These are phyloP conservation scores for Pisolithus albus DNA, from an alignment of 768 basidiomycete species.

Conservation along the genomic window DNA sequence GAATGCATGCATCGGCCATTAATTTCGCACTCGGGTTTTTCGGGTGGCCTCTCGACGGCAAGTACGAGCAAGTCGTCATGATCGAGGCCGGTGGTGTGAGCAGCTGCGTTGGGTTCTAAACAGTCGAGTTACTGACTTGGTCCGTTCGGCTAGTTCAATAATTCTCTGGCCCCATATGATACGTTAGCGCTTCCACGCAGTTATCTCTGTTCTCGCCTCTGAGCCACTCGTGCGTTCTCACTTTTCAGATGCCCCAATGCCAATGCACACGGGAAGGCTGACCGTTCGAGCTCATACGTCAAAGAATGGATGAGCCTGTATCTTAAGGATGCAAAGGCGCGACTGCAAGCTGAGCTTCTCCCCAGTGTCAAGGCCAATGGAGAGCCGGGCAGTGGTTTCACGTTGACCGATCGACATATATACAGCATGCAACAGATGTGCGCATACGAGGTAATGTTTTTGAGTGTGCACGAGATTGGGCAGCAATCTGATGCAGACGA, in stretches of 20 bases:
- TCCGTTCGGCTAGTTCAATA: slow-evolving; percentile 51
- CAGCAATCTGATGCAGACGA: not conserved
- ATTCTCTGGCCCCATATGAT: slow-evolving; percentile 79
- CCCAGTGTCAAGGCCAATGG: slow-evolving; percentile 6
- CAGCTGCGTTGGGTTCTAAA: slow-evolving; percentile 5
- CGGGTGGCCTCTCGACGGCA: slow-evolving; percentile 61
- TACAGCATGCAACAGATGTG: slow-evolving; percentile 79
- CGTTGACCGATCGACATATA: slow-evolving; percentile 59
- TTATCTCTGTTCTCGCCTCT: not conserved
- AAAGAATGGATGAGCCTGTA: slow-evolving; percentile 66
- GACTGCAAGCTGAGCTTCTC: slow-evolving; percentile 50
- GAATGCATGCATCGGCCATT: slow-evolving; percentile 59
- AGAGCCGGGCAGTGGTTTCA: slow-evolving; percentile 37
- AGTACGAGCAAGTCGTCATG: slow-evolving; percentile 73
- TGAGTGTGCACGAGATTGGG: not conserved
- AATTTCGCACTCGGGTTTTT: slow-evolving; percentile 75
- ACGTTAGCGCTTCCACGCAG: slow-evolving; percentile 39
- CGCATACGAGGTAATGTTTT: slow-evolving; percentile 62
- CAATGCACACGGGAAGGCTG: slow-evolving; percentile 34
- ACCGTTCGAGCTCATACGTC: slow-evolving; percentile 54
- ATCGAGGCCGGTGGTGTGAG: slow-evolving; percentile 59
- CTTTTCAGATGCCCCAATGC: slow-evolving; percentile 48
- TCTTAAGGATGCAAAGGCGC: slow-evolving; percentile 53
- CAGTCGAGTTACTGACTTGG: not conserved
- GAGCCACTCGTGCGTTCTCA: slow-evolving; percentile 16